Percentiles rank a stretch among this genome's conserved stretches.
Conservation (phyloP, 345 rosid genomes). For the Camelina laxa region DNA sequence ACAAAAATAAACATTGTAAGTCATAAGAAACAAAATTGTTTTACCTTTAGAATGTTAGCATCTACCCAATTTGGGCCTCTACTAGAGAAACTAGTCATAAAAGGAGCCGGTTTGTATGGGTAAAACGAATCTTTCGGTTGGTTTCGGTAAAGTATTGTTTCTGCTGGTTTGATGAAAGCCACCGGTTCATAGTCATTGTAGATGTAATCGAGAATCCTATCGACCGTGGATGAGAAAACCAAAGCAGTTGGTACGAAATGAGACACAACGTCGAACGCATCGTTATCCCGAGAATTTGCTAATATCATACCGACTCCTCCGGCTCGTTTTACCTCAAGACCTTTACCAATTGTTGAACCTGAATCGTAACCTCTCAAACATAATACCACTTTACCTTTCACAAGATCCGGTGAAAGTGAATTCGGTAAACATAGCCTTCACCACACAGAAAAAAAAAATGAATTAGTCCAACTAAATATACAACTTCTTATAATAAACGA, state of each 20-base stretch:
- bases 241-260: slow-evolving; percentile 67
- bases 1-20: too few species aligned
- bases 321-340: slow-evolving; percentile 71
- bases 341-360: slow-evolving; percentile 56
- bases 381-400: slow-evolving; percentile 71
- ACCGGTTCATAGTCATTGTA: slow-evolving; percentile 50
- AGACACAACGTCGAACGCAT: slow-evolving; percentile 44
- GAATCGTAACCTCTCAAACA: slow-evolving; percentile 59
- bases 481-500: not conserved
- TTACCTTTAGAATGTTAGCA: slow-evolving; percentile 67
- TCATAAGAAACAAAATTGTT: not conserved
- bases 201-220: slow-evolving; percentile 55
- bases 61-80: slow-evolving; percentile 65
- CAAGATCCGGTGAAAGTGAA: slow-evolving; percentile 56
- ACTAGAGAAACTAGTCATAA: slow-evolving; percentile 61
- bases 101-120: slow-evolving; percentile 57
- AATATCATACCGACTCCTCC: slow-evolving; percentile 72
- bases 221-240: slow-evolving; percentile 39
- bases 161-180: slow-evolving; percentile 50
- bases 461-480: not conserved
- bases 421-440: slow-evolving; percentile 65
- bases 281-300: slow-evolving; percentile 47
- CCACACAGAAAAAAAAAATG: not conserved
- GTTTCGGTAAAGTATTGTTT: slow-evolving; percentile 43
- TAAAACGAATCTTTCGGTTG: slow-evolving; percentile 27